phyloP scores from a whole-genome alignment of 2,329 filamentous ascomycete species.

The Lasiodiplodia sp. region DNA sequence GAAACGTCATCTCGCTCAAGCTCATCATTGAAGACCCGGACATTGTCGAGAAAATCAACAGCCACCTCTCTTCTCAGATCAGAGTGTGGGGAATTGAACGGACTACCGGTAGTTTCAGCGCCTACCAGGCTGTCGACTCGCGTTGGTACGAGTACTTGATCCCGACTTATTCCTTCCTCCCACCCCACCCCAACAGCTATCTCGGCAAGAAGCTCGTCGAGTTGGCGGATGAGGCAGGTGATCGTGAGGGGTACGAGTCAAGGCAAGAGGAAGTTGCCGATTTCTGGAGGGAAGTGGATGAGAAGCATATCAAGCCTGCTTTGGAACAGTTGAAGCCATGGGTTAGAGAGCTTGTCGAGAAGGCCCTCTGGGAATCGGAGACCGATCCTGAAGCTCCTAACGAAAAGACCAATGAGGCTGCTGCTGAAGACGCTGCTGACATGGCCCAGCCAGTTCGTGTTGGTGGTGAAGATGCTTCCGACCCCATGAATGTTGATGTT shows the following conservation, averaged over 20 bases:
- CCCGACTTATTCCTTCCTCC: slow-evolving; percentile 89
- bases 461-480: neutral
- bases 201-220: slow-evolving; percentile 85
- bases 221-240: slow-evolving; percentile 74
- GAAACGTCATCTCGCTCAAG: slow-evolving; percentile 94
- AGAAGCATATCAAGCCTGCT: slow-evolving; percentile 77
- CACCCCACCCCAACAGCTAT: slow-evolving; percentile 87
- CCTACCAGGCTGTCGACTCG: slow-evolving; percentile 93
- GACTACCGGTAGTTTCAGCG: slow-evolving; percentile 90
- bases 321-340: slow-evolving; percentile 68
- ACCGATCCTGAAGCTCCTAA: slow-evolving; percentile 37
- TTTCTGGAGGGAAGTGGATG: slow-evolving; percentile 86
- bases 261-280: slow-evolving; percentile 78
- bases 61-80: slow-evolving; percentile 83
- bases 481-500: slow-evolving; percentile 9
- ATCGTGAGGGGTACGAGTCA: slow-evolving; percentile 71
- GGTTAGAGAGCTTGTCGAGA: slow-evolving; percentile 68
- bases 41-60: slow-evolving; percentile 90
- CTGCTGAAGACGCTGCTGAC: slow-evolving; percentile 43
- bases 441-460: slow-evolving; percentile 27
- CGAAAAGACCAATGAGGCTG: slow-evolving; percentile 45
- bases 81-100: slow-evolving; percentile 92
- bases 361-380: slow-evolving; percentile 61
- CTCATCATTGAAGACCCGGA: slow-evolving; percentile 92
- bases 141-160: slow-evolving; percentile 98